Percentiles rank a stretch among this genome's conserved stretches.
phyloP scores from a whole-genome alignment of 225 moss, liverwort and hornwort genomes.

The Sphagnum tenellum region DNA sequence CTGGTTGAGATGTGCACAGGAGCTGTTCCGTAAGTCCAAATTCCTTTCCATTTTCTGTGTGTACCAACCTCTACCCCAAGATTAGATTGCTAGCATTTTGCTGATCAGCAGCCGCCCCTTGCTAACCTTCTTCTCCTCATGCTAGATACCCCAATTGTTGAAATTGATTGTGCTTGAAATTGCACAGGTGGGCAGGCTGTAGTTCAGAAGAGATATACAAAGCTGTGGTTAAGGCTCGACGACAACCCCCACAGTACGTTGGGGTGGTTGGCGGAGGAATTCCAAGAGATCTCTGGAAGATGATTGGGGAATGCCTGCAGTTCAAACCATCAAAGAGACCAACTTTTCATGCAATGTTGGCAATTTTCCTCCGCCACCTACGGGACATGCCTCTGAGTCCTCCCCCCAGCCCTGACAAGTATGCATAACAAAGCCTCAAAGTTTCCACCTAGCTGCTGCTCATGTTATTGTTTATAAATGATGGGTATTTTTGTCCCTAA shows the following conservation, averaged over 20 bases:
- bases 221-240: conserved; percentile 32
- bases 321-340: conserved; percentile 40
- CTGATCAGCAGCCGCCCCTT: no score
- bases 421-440: no score
- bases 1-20: conserved; percentile 49
- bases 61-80: no score
- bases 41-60: not conserved
- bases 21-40: conserved; percentile 33
- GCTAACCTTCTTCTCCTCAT: no score
- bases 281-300: conserved; percentile 43
- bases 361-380: conserved; percentile 31
- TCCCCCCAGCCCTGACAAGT: conserved; percentile 43
- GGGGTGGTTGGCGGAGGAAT: conserved; percentile 42
- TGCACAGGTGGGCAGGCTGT: conserved; percentile 31
- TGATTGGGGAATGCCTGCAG: conserved; percentile 47
- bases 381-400: conserved; percentile 41
- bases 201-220: conserved; percentile 33
- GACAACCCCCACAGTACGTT: conserved; percentile 42
- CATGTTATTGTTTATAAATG: no score
- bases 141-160: not conserved
- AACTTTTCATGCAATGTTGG: conserved; percentile 39
- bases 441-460: no score
- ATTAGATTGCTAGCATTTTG: no score
- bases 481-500: not conserved
- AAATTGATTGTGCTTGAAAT: conserved; percentile 3